Percentiles rank a stretch among this genome's conserved stretches.
Conservation (phyloP, 495 filamentous ascomycete species). For the Talaromyces thailandensis region DNA sequence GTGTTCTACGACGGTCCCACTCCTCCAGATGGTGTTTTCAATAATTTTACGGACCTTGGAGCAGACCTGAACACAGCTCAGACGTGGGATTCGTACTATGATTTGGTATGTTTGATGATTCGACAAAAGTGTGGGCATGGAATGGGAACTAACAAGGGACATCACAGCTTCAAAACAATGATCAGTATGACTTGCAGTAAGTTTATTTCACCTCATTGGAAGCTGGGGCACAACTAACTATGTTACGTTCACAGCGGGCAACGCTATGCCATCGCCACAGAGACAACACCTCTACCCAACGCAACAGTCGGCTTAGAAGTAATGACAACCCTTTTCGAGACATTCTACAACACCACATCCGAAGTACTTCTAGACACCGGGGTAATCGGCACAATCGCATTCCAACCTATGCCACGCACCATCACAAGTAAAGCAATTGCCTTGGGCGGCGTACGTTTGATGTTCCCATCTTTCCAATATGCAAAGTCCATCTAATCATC, state of each 20-base stretch:
- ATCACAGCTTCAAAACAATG: constrained; percentile 26
- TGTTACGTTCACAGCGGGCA: constrained; percentile 27
- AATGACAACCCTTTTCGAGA: constrained; percentile 38
- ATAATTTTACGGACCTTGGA: constrained; percentile 43
- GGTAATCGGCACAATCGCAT: constrained; percentile 43
- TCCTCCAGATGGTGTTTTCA: constrained; percentile 45
- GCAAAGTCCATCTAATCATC: not conserved
- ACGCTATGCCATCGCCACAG: constrained; percentile 47
- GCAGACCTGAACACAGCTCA: constrained; percentile 34
- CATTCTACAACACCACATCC: constrained; percentile 40
- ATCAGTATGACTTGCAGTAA: constrained; percentile 29
- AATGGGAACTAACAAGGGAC: not conserved
- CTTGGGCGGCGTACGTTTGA: constrained; percentile 30
- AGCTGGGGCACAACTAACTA: not conserved
- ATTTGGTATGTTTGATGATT: constrained; percentile 26
- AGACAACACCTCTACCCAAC: constrained; percentile 45
- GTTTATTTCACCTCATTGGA: not conserved
- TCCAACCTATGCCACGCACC: constrained; percentile 45
- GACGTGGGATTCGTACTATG: constrained; percentile 44
- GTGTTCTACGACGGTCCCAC: constrained; percentile 53
- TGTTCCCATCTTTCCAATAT: not conserved
- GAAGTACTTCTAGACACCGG: constrained; percentile 34
- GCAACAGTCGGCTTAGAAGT: constrained; percentile 27
- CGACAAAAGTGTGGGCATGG: not conserved
- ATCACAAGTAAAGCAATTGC: constrained; percentile 38